Conservation (phyloP, 2,329 filamentous ascomycete species). For the Cucurbitaria berberidis region DNA sequence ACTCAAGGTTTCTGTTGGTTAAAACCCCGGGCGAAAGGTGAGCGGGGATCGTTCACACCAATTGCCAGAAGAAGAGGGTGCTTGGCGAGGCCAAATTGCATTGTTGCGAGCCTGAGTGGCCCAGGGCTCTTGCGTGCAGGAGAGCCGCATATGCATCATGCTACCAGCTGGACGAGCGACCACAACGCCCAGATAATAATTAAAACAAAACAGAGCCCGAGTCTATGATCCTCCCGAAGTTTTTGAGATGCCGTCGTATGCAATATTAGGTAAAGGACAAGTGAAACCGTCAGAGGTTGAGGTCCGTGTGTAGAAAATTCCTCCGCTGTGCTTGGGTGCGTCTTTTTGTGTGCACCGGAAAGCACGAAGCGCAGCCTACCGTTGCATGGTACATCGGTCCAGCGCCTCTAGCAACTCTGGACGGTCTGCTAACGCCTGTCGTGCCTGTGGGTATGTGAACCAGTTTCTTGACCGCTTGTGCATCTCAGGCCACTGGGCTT, state of each 20-base stretch:
- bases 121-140: conserved; percentile 23
- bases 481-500: conserved; percentile 89
- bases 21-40: not conserved
- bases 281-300: conserved; percentile 15
- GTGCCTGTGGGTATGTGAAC: conserved; percentile 86
- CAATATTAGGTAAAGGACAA: conserved; percentile 34
- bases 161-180: conserved; percentile 39
- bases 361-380: conserved; percentile 30
- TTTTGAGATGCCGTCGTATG: conserved; percentile 40
- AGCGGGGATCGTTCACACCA: not conserved
- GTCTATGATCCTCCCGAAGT: conserved; percentile 29
- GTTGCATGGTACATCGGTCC: conserved; percentile 70
- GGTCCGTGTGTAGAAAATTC: conserved; percentile 2
- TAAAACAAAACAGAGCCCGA: conserved; percentile 25
- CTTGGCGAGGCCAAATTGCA: conserved; percentile 34
- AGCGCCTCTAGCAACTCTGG: conserved; percentile 91
- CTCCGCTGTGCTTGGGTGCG: conserved; percentile 17
- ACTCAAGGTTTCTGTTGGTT: not conserved
- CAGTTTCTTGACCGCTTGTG: conserved; percentile 89
- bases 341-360: conserved; percentile 11
- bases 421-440: conserved; percentile 73
- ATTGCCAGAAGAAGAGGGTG: conserved; percentile 1
- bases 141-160: conserved; percentile 40
- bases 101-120: conserved; percentile 32
- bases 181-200: conserved; percentile 37